These are phyloP conservation scores for Fusarium sp. DNA, from an alignment of 2,329 filamentous ascomycete species.

Conservation along the genomic window DNA sequence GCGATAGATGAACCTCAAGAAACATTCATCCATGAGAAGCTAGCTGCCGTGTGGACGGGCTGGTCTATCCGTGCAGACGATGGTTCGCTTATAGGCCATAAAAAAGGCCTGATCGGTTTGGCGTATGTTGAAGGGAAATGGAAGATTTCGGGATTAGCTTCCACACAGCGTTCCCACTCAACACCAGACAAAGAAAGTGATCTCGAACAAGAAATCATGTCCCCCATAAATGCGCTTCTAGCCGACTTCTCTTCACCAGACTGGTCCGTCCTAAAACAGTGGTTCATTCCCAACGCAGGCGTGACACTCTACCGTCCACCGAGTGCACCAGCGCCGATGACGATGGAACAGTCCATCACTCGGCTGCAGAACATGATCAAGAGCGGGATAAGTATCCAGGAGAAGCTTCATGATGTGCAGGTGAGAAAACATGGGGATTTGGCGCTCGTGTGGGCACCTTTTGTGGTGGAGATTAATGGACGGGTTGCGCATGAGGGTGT, in stretches of 20 bases:
- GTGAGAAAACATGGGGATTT: constrained; percentile 6
- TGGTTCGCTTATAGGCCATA: background rate
- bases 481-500: background rate
- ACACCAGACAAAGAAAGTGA: background rate
- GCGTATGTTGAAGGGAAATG: constrained; percentile 4
- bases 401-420: constrained; percentile 12
- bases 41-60: constrained; percentile 4
- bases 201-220: background rate
- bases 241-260: constrained; percentile 17
- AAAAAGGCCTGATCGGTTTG: constrained; percentile 14
- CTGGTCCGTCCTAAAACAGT: constrained; percentile 11
- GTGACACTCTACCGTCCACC: constrained; percentile 14
- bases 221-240: constrained; percentile 18
- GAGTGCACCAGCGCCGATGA: constrained; percentile 3
- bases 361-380: constrained; percentile 21
- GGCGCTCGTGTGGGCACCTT: constrained; percentile 23
- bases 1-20: constrained; percentile 10
- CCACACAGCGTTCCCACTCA: background rate
- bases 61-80: constrained; percentile 5
- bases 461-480: constrained; percentile 23
- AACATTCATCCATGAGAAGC: background rate
- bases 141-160: constrained; percentile 15
- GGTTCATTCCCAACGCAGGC: constrained; percentile 13
- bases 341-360: constrained; percentile 21
- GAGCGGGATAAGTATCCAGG: background rate